Conservation (phyloP, 2,329 filamentous ascomycete genomes). For the Diaporthe sp. region DNA sequence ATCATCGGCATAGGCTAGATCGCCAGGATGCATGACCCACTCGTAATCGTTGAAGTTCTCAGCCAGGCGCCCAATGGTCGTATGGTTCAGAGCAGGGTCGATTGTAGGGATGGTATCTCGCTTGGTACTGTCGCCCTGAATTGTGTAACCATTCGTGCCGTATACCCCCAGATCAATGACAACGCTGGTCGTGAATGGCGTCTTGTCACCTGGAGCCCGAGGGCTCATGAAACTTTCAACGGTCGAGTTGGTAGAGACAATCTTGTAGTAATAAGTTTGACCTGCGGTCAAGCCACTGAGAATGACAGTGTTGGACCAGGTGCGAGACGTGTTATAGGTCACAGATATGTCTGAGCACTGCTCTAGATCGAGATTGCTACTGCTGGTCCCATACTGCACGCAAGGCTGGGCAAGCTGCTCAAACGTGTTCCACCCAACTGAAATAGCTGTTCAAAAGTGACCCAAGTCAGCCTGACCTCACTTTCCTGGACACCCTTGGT, state of each 20-base stretch:
- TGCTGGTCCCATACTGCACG: conserved; percentile 39
- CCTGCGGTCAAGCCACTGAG: conserved; percentile 57
- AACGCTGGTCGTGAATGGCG: conserved; percentile 65
- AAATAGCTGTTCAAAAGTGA: conserved; percentile 58
- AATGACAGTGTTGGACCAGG: conserved; percentile 40
- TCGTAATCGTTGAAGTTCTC: conserved; percentile 68
- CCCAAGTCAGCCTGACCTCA: conserved; percentile 52
- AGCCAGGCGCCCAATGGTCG: conserved; percentile 69
- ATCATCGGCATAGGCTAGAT: conserved; percentile 71
- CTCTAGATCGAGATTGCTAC: neutral
- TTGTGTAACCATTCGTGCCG: conserved; percentile 65
- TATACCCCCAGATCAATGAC: conserved; percentile 70
- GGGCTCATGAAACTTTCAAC: conserved; percentile 67
- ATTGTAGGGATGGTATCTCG: conserved; percentile 63
- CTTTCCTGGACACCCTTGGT: conserved; percentile 50
- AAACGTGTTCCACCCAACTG: conserved; percentile 41
- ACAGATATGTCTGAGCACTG: conserved; percentile 38
- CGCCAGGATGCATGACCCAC: conserved; percentile 66
- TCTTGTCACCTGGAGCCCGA: conserved; percentile 65
- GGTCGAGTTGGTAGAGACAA: conserved; percentile 67
- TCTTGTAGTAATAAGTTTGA: conserved; percentile 73
- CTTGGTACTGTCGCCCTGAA: conserved; percentile 57
- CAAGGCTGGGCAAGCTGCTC: conserved; percentile 34
- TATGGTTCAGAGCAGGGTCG: conserved; percentile 67
- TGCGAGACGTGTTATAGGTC: conserved; percentile 40